Evolutionary conservation across 352 stramenopile species (phyloP), one percentile per base, ranked within the genome.

Genomic region (Phytophthora palmivora): DNA sequence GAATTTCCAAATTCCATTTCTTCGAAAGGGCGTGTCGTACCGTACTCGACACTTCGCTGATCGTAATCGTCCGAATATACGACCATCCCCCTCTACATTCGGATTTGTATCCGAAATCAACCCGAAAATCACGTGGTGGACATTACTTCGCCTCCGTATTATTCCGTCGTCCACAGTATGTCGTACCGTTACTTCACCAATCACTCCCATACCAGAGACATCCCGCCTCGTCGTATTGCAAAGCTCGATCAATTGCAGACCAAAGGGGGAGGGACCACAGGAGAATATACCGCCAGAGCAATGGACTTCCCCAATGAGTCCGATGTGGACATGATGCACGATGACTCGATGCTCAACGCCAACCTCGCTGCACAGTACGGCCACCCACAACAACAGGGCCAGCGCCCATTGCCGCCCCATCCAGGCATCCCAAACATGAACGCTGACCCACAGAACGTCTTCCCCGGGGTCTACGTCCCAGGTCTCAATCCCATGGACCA

Each of bases 261-360:
- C 47, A 36, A 48, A 50, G 19, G 32, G 46, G 30, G 46, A 54
- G 58, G 48, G 57, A 53, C 45, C 43, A 60, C 4, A 32, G 50
- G 39, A 61, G 18, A 44, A 36, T 16, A 47, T 24, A 18, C 22
- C 21, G 10, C n/a, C n/a, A 56, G 15, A 8, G 38, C 28, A 18
- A 91, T 91, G 78, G 79, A 91, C 36, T 91, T 87, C 56, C 63
- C 77, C 3, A 78, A 77, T 37, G 82, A 91, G 22, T 67, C 69
- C 41, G 82, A 91, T 43, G 82, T 91, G 44, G 78, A 91, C 50
- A 91, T 91, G 82, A 89, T 91, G 76, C 78, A 88, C 50, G 79
- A 89, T 42, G 72, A 88, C 58, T 68, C 74, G 34, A 71, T 89
- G 69, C 65, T 91, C 2, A 65, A 67, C 44, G 70, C 75, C 38